Percentiles rank a stretch among this genome's conserved stretches.
Evolutionary conservation across 768 basidiomycete genomes (phyloP).

Genomic region (Crepidotus variabilis): DNA sequence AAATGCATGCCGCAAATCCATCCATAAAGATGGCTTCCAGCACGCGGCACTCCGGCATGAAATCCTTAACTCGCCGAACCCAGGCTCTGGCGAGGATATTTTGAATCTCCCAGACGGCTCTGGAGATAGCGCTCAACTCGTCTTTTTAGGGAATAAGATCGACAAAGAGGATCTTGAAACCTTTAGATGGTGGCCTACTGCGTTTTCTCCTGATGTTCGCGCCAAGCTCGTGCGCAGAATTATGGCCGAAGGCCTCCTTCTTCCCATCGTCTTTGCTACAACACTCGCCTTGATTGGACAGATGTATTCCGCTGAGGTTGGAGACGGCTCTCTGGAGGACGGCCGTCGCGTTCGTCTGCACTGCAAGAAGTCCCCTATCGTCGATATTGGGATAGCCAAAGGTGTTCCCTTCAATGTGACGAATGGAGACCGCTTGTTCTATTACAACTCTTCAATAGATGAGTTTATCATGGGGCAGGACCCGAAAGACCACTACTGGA

Average conservation of each 20-base stretch:
- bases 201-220: background rate
- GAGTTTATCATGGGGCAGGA: constrained; percentile 12
- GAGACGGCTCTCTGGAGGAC: background rate
- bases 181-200: background rate
- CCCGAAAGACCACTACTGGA: constrained; percentile 8
- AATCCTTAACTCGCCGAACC: background rate
- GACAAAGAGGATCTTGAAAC: background rate
- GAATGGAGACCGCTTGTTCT: background rate
- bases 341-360: background rate
- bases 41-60: background rate
- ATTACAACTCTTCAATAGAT: background rate
- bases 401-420: background rate
- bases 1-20: background rate
- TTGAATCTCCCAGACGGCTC: background rate
- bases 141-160: background rate
- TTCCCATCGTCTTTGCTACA: background rate
- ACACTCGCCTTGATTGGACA: background rate
- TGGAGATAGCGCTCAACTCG: background rate
- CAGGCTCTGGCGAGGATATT: background rate
- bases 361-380: background rate
- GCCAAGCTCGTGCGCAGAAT: background rate
- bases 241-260: background rate
- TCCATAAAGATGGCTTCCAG: background rate
- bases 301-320: background rate
- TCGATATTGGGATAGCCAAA: background rate